Percentiles rank a stretch among this genome's conserved stretches.
Evolutionary conservation across 768 basidiomycete species (phyloP).

Genomic region (Paxillus ammoniavirescens): DNA sequence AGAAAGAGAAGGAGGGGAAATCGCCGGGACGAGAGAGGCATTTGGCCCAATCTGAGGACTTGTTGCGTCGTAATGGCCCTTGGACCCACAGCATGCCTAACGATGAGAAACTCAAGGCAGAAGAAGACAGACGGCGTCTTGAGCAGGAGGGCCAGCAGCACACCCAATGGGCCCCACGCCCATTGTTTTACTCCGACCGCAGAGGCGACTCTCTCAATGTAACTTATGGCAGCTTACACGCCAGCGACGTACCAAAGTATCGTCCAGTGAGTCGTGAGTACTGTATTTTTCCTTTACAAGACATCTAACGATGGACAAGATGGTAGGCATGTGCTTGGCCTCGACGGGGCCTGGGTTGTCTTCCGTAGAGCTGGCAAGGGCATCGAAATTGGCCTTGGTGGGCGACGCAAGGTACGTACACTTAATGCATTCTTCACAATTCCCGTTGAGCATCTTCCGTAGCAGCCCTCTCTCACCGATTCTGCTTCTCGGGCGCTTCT

Average conservation of each 20-base stretch:
- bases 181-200: constrained; percentile 60
- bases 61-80: constrained; percentile 17
- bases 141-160: constrained; percentile 18
- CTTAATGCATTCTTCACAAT: constrained; percentile 1
- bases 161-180: constrained; percentile 27
- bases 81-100: constrained; percentile 16
- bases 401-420: constrained; percentile 41
- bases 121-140: constrained; percentile 32
- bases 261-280: constrained; percentile 54
- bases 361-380: constrained; percentile 55
- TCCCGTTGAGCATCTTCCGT: constrained; percentile 6
- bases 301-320: constrained; percentile 50
- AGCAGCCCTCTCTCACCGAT: constrained; percentile 58
- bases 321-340: constrained; percentile 59
- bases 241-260: constrained; percentile 67
- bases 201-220: constrained; percentile 67
- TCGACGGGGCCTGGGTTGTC: constrained; percentile 49
- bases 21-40: constrained; percentile 30
- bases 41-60: constrained; percentile 24
- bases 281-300: constrained; percentile 12
- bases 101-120: constrained; percentile 33
- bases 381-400: constrained; percentile 53
- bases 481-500: constrained; percentile 53
- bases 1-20: constrained; percentile 28
- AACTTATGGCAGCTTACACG: constrained; percentile 62